A percentile compares a stretch with the other conserved stretches of the same genome.
These are phyloP conservation scores for Sporothrix luriei DNA, from an alignment of 2,329 filamentous ascomycete genomes.

Conservation along the genomic window DNA sequence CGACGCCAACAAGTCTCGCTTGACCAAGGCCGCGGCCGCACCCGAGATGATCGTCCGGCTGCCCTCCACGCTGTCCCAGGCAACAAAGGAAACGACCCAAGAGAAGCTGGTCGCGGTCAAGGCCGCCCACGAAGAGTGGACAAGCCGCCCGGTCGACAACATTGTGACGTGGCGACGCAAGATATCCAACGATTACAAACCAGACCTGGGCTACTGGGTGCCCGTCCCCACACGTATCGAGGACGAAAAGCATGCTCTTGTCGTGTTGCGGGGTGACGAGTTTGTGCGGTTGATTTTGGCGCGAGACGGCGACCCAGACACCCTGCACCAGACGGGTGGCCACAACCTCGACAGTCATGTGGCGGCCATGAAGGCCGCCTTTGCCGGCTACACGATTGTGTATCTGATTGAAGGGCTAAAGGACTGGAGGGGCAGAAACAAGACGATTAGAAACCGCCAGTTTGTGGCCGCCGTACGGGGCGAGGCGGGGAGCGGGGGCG, in stretches of 20 bases:
- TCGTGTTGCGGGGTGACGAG: slow-evolving; percentile 63
- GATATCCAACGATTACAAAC: slow-evolving; percentile 64
- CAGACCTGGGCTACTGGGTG: slow-evolving; percentile 65
- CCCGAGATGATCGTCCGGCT: slow-evolving; percentile 79
- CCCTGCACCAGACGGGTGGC: slow-evolving; percentile 41
- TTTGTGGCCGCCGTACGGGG: slow-evolving; percentile 66
- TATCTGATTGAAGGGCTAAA: slow-evolving; percentile 73
- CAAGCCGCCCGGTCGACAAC: slow-evolving; percentile 50
- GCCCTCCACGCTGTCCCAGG: slow-evolving; percentile 57
- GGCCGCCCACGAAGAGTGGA: slow-evolving; percentile 51
- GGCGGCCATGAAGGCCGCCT: slow-evolving; percentile 55
- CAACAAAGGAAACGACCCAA: slow-evolving; percentile 51
- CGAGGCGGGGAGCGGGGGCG: not conserved
- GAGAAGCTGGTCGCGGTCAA: slow-evolving; percentile 55
- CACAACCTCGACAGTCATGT: slow-evolving; percentile 60
- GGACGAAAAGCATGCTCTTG: slow-evolving; percentile 64
- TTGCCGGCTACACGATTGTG: slow-evolving; percentile 59
- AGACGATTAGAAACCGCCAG: slow-evolving; percentile 66
- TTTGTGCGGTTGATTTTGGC: slow-evolving; percentile 64
- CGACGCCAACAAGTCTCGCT: slow-evolving; percentile 72
- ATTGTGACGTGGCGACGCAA: slow-evolving; percentile 71
- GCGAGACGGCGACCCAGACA: slow-evolving; percentile 31
- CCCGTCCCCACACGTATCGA: slow-evolving; percentile 57
- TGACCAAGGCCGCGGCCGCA: slow-evolving; percentile 71
- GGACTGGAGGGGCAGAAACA: slow-evolving; percentile 69